These are phyloP conservation scores for Suaeda aralocaspica DNA, from an alignment of 148 eudicot genomes.

Conservation along the genomic window DNA sequence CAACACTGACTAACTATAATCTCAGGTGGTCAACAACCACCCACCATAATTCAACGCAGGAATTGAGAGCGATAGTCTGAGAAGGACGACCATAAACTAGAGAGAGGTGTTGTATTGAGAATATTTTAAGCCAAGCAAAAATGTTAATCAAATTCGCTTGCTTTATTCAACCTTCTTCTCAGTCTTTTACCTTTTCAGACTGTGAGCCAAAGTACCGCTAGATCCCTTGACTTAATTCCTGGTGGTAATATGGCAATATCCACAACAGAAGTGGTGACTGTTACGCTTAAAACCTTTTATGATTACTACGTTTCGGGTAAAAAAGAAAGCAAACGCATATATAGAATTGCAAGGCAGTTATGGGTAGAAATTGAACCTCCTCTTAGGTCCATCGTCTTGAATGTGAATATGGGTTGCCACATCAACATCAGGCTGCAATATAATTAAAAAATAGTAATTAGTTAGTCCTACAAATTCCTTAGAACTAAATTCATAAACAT, in stretches of 20 bases:
- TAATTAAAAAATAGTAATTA: not conserved
- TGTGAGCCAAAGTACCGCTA: not conserved
- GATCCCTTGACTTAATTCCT: not conserved
- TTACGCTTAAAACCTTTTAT: not conserved
- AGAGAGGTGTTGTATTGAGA: too few relatives aligned
- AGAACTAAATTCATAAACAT: not conserved
- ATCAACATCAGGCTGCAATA: slow-evolving; percentile 72
- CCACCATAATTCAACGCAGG: too few relatives aligned
- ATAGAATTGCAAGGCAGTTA: not conserved
- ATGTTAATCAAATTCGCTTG: not conserved
- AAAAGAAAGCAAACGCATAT: not conserved
- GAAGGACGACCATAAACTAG: too few relatives aligned
- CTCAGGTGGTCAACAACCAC: too few relatives aligned
- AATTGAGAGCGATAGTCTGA: too few relatives aligned
- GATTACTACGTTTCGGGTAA: not conserved
- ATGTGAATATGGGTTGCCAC: slow-evolving; percentile 81
- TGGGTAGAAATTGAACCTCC: slow-evolving; percentile 51
- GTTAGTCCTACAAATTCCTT: not conserved
- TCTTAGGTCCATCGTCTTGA: slow-evolving; percentile 83
- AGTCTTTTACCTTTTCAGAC: not conserved
- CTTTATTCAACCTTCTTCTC: not conserved
- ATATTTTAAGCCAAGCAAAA: not conserved
- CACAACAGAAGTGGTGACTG: not conserved
- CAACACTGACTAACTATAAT: too few relatives aligned
- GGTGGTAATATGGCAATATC: not conserved